These are phyloP conservation scores for Diutina rugosa DNA, from an alignment of 1,139 yeast genomes.

Conservation along the genomic window DNA sequence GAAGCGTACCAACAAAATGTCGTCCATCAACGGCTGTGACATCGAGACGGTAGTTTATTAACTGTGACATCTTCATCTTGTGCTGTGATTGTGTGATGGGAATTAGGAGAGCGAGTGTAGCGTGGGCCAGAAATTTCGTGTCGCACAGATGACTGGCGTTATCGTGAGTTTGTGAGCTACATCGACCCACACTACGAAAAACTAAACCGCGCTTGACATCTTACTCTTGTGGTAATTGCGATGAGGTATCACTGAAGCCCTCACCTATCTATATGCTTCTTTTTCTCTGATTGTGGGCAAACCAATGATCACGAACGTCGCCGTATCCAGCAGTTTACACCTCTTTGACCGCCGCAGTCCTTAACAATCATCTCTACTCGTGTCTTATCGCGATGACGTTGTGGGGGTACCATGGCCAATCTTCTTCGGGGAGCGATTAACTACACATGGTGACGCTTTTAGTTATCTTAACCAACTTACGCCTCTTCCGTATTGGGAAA, in stretches of 20 bases:
- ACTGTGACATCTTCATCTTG: slow-evolving; percentile 39
- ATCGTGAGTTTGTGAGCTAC: not conserved
- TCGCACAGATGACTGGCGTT: not conserved
- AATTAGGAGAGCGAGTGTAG: not conserved
- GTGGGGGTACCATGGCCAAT: too few species aligned
- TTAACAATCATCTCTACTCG: too few species aligned
- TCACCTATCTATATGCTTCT: too few species aligned
- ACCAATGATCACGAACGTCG: too few species aligned
- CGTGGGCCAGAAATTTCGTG: not conserved
- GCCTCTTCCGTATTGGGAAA: not conserved
- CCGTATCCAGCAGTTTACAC: too few species aligned
- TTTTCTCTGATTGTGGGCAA: too few species aligned
- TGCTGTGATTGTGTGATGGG: not conserved
- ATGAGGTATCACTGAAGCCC: too few species aligned
- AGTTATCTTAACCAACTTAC: not conserved
- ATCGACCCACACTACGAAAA: not conserved
- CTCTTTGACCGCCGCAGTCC: too few species aligned
- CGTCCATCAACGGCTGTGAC: slow-evolving; percentile 67
- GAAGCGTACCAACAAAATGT: slow-evolving; percentile 62
- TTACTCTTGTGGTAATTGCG: too few species aligned
- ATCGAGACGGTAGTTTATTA: slow-evolving; percentile 61
- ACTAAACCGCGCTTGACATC: not conserved
- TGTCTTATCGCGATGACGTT: too few species aligned
- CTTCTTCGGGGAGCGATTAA: too few species aligned
- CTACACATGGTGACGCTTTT: too few species aligned